Conservation (phyloP, 2,329 filamentous ascomycete genomes). For the Claviceps purpurea region DNA sequence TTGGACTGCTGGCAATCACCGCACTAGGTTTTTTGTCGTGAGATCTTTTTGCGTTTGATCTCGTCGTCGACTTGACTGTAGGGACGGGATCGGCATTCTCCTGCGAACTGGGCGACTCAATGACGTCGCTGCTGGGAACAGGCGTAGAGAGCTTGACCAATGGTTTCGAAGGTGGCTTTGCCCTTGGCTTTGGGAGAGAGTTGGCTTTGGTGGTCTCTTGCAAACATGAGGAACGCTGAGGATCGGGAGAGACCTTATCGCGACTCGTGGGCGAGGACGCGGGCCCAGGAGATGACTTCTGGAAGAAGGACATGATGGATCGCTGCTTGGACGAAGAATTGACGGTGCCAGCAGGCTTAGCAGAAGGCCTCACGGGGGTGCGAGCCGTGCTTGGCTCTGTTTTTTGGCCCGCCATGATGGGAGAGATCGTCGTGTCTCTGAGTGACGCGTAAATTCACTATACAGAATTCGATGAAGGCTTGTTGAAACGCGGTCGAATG, state of each 20-base stretch:
- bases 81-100: conserved; percentile 40
- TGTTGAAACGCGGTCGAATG: background rate
- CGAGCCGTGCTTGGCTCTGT: conserved; percentile 2
- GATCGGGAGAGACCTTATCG: conserved; percentile 19
- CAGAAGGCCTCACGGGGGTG: conserved; percentile 3
- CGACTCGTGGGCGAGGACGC: conserved; percentile 19
- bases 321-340: conserved; percentile 26
- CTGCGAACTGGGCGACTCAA: conserved; percentile 54
- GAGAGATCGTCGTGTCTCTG: background rate
- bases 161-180: conserved; percentile 28
- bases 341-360: conserved; percentile 3
- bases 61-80: conserved; percentile 36
- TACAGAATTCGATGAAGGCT: background rate
- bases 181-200: conserved; percentile 18
- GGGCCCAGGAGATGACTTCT: conserved; percentile 24
- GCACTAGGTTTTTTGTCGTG: conserved; percentile 6
- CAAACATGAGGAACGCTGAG: conserved; percentile 21
- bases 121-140: conserved; percentile 65
- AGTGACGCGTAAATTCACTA: background rate
- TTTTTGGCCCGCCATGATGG: conserved; percentile 4
- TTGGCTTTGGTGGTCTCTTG: conserved; percentile 30
- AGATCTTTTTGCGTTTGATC: conserved; percentile 15
- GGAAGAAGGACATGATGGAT: conserved; percentile 31
- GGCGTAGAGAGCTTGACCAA: conserved; percentile 44
- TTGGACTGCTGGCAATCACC: conserved; percentile 53